Base-by-base conservation (phyloP, 805 yeast genomes). In the Saccharomycopsis babjevae region DNA sequence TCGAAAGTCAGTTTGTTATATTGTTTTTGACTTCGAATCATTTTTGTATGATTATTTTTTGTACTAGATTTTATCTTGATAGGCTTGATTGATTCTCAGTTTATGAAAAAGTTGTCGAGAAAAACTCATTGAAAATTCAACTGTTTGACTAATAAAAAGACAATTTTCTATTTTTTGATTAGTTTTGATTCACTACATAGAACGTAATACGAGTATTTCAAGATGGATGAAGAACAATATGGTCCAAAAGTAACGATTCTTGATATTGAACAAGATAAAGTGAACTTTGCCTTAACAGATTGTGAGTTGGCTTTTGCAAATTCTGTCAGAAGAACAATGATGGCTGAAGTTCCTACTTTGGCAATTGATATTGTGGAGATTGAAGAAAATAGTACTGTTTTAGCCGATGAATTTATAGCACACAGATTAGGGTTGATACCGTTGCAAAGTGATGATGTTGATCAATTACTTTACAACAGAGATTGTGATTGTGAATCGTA, bases 401-500 rank as follows among this genome's bases (percentile, higher is more conserved):
- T 94, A 63, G 98, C 99, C 1, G 99, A 94, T 73, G 99, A 94
- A 74, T 94, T 94, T 71, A 82, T 94, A 62, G 85, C 97, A 36
- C 99, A 94, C 74, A 79, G 99, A 71, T 76, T 94, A 64, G 99
- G 99, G 50, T 78, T 94, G 59, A 84, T 94, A 63, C 99, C 99
- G 1, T 77, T 94, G 56, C 87, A 86, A 66, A 84, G 96, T 67
- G 83, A 84, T 50, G 93, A 89, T 63, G 90, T 92, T 54, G 97
- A 90, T 57, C 81, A 85, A 64, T 77, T 93, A 66, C 84, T 89
- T 64, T 93, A 92, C 74, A 86, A 96, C 34, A 82, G 97, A 71
- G 99, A 94, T 72, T 94, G 99, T 74, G 92, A 96, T 54, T 94
- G 99, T 77, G 99, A 94, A 72, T 96, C 92, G 71, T 93, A 94